Base-by-base conservation (phyloP, 2,329 filamentous ascomycete species). In the Pseudogymnoascus verrucosus region DNA sequence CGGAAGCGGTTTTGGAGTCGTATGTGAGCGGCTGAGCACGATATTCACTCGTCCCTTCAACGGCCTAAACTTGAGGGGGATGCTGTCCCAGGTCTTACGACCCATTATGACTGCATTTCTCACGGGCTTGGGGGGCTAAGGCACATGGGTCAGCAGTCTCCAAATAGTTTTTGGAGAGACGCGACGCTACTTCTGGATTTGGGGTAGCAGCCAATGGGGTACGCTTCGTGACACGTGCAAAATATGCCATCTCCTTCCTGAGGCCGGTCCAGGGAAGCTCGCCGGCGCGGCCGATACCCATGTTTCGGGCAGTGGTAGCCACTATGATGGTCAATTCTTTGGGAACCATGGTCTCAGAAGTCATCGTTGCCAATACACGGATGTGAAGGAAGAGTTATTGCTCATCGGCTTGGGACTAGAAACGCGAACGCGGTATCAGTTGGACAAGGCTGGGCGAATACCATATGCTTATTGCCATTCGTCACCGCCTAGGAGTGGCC, bases 101-200 rank as follows among this genome's bases (percentile, higher is more conserved):
- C 95, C 95, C 95, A 99, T 99, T 69, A 99, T 89, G 61, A 98
- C 90, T 16, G 90, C 89, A 75, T 93, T 93, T 1, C 82, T 81
- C 34, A 75, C 67, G 14, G 64, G 28, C 31, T 63, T 59, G 19
- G 31, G 51, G 19, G 23, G 26, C 19, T 28, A 62, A n/a, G 14
- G 12, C 37, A 39, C 21, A 40, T 42, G 21, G 59, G 59, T 61
- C 26, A 61, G 59, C 59, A 61, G 19, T 40, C 37, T 61, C 37
- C 59, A 39, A 61, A 31, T 54, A 62, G 37, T 34, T 62, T 62
- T 62, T 62, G 64, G 62, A 61, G 34, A 57, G 59, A 19, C 16
- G 19, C 34, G 16, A 61, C 26, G 40, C 42, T 47, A 42, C 37
- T 34, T 62, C 42, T 47, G 40, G 42, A 36, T 21, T 19, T 34